Evolutionary conservation across 148 eudicot genomes (phyloP).

Genomic region (Spergularia marina): DNA sequence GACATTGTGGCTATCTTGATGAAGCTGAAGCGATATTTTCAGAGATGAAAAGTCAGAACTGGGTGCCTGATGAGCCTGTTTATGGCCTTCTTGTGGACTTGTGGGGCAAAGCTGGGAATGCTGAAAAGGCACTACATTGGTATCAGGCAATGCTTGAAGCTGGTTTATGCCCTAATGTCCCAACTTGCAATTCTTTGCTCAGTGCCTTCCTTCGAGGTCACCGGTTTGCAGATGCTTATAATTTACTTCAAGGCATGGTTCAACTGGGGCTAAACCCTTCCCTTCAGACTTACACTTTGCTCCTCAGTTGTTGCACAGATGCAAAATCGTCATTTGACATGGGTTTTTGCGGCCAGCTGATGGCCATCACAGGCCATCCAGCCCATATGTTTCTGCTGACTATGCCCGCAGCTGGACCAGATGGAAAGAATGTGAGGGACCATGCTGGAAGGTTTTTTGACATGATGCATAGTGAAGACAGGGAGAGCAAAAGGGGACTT

Average conservation of each 20-base stretch:
- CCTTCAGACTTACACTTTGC: constrained; percentile 85
- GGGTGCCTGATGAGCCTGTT: constrained; percentile 98
- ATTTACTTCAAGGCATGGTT: constrained; percentile 69
- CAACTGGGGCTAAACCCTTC: constrained; percentile 77
- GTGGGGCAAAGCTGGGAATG: constrained; percentile 95
- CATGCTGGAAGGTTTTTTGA: constrained; percentile 75
- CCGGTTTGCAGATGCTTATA: constrained; percentile 66
- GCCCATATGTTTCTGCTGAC: constrained; percentile 70
- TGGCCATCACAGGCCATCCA: constrained; percentile 90
- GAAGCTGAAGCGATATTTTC: constrained; percentile 83
- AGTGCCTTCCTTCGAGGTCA: constrained; percentile 89
- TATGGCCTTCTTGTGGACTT: constrained; percentile 94
- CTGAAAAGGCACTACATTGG: constrained; percentile 84
- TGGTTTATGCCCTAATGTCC: constrained; percentile 84
- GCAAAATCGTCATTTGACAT: constrained; percentile 74
- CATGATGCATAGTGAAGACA: constrained; percentile 88
- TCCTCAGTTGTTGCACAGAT: constrained; percentile 90
- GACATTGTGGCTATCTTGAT: constrained; percentile 92
- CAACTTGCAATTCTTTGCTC: constrained; percentile 86
- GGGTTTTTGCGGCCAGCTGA: constrained; percentile 78
- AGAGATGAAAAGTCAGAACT: constrained; percentile 81
- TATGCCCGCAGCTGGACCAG: constrained; percentile 83
- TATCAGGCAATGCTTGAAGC: constrained; percentile 87
- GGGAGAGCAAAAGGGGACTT: constrained; percentile 93
- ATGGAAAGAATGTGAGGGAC: constrained; percentile 83